These are phyloP conservation scores for Colletotrichum trifolii DNA, from an alignment of 2,329 filamentous ascomycete genomes.

Conservation along the genomic window DNA sequence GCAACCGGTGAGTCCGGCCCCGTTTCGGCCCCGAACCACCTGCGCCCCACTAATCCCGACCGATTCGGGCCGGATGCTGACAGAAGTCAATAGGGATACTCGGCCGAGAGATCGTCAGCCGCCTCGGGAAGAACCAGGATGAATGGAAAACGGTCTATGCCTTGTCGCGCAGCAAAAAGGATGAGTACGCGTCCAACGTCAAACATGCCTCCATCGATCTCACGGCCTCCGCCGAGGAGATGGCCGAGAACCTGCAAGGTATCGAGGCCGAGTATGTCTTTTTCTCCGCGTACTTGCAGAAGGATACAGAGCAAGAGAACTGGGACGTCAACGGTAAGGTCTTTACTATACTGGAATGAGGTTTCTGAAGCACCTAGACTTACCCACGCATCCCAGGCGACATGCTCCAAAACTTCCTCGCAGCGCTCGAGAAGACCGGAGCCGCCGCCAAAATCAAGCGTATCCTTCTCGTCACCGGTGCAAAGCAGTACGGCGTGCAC, in stretches of 20 bases:
- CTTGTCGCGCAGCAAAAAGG: conserved; percentile 42
- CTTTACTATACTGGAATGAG: neutral
- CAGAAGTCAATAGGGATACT: conserved; percentile 37
- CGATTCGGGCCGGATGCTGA: neutral
- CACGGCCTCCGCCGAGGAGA: conserved; percentile 38
- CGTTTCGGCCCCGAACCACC: no score
- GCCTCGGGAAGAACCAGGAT: conserved; percentile 30
- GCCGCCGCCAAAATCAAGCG: conserved; percentile 55
- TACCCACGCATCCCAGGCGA: conserved; percentile 37
- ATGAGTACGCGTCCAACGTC: conserved; percentile 38
- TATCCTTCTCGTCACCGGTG: conserved; percentile 60
- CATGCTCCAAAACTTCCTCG: conserved; percentile 60
- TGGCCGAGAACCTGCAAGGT: conserved; percentile 40
- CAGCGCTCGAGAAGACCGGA: conserved; percentile 54
- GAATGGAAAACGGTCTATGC: conserved; percentile 41
- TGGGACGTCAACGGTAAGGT: conserved; percentile 42
- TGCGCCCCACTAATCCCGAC: neutral
- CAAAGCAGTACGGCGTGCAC: conserved; percentile 66
- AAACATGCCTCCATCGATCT: conserved; percentile 41
- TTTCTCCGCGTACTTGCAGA: conserved; percentile 42
- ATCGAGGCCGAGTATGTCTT: conserved; percentile 42
- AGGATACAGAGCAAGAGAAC: conserved; percentile 40
- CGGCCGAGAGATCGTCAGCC: conserved; percentile 41
- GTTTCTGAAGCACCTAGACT: neutral
- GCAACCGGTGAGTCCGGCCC: conserved; percentile 20